phyloP scores from a whole-genome alignment of 495 filamentous ascomycete genomes.

The Platismatia glauca region DNA sequence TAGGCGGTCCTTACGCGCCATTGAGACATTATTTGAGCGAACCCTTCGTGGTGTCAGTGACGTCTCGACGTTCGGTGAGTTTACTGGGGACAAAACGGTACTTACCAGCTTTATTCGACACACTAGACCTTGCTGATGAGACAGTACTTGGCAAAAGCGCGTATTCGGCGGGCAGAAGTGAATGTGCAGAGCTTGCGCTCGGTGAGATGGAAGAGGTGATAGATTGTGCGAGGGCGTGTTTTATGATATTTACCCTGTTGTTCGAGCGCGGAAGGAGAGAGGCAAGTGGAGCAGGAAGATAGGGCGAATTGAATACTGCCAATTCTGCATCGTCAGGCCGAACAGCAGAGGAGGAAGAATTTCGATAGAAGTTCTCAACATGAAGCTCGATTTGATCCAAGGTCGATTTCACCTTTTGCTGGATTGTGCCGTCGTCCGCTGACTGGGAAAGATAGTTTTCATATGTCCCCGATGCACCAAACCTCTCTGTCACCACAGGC shows the following conservation, averaged over 20 bases:
- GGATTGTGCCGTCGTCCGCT: conserved; percentile 23
- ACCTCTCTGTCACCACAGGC: background rate
- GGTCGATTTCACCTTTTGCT: conserved; percentile 10
- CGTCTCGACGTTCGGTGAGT: background rate
- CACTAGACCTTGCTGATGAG: background rate
- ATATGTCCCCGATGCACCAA: background rate
- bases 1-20: conserved; percentile 24
- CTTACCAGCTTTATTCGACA: conserved; percentile 12
- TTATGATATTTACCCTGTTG: background rate
- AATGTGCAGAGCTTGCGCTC: background rate
- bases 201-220: conserved; percentile 10
- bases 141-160: conserved; percentile 8
- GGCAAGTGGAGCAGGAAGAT: conserved; percentile 1
- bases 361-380: conserved; percentile 28
- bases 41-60: conserved; percentile 8
- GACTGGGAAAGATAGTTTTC: conserved; percentile 20
- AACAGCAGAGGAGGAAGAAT: background rate
- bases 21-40: conserved; percentile 11
- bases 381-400: conserved; percentile 26
- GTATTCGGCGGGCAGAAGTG: conserved; percentile 20
- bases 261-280: conserved; percentile 3
- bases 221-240: conserved; percentile 13
- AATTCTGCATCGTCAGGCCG: conserved; percentile 4
- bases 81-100: background rate
- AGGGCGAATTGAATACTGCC: conserved; percentile 11